Evolutionary conservation across 1,139 yeast genomes (phyloP).

Genomic region (Candida tropicalis): DNA sequence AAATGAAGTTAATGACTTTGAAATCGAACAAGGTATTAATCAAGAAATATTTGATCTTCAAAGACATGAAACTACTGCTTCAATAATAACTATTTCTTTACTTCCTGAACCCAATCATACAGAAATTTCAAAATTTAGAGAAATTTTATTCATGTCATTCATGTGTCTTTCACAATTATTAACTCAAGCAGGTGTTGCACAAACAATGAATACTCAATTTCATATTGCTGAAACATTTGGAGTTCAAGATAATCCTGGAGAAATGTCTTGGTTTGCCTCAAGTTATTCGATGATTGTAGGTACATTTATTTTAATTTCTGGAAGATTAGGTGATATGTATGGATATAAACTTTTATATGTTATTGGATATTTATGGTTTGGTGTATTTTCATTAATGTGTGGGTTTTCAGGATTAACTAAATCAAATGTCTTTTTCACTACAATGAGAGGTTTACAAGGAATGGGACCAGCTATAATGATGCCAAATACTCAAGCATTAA

Average conservation of each 20-base stretch:
- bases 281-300: slow-evolving; percentile 62
- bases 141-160: slow-evolving; percentile 25
- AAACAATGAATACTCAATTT: slow-evolving; percentile 42
- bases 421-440: slow-evolving; percentile 46
- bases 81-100: not conserved
- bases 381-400: slow-evolving; percentile 50
- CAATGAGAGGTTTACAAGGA: slow-evolving; percentile 62
- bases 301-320: slow-evolving; percentile 61
- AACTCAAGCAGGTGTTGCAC: slow-evolving; percentile 54
- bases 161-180: slow-evolving; percentile 47
- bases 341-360: slow-evolving; percentile 57
- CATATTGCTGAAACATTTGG: slow-evolving; percentile 41
- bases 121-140: slow-evolving; percentile 23
- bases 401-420: slow-evolving; percentile 52
- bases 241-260: slow-evolving; percentile 39
- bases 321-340: slow-evolving; percentile 64
- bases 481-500: slow-evolving; percentile 59
- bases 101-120: slow-evolving; percentile 17
- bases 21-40: not conserved
- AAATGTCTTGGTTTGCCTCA: slow-evolving; percentile 62
- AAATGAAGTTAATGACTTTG: slow-evolving; percentile 68
- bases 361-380: slow-evolving; percentile 50
- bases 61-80: not conserved
- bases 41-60: not conserved
- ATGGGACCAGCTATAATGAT: slow-evolving; percentile 58